Conservation (phyloP, 164 flowering plant species). For the Nelumbo lutea region DNA sequence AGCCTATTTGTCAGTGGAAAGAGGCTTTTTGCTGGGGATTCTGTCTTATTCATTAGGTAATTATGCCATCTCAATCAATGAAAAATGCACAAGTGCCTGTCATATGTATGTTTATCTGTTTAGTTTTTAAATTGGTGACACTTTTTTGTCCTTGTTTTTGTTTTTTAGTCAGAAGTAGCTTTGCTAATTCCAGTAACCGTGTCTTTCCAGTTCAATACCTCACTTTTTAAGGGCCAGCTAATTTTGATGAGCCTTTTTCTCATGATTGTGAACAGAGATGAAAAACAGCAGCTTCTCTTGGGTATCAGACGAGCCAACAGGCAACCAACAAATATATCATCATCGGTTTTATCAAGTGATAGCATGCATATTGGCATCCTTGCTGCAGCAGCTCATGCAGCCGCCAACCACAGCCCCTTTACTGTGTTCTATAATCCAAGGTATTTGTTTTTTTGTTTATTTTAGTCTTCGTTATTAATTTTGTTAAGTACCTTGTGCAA, state of each 20-base stretch:
- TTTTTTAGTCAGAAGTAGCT: no score
- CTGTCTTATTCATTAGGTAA: constrained; percentile 94
- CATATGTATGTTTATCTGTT: neutral
- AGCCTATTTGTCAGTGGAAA: constrained; percentile 95
- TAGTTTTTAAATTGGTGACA: neutral
- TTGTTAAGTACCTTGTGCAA: neutral
- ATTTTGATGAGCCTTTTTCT: constrained; percentile 1
- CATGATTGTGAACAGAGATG: constrained; percentile 54
- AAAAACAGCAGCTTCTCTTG: constrained; percentile 85
- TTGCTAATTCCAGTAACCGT: neutral
- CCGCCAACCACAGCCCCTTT: constrained; percentile 88
- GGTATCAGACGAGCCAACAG: constrained; percentile 90
- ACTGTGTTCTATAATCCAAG: constrained; percentile 91
- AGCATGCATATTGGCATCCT: constrained; percentile 99
- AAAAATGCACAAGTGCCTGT: neutral
- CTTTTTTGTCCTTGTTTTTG: no score
- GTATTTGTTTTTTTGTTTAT: constrained; percentile 23
- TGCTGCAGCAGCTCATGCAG: constrained; percentile 99
- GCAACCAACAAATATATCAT: constrained; percentile 79
- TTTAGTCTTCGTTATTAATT: neutral
- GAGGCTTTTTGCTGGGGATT: constrained; percentile 94
- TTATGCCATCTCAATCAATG: neutral
- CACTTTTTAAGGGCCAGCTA: neutral
- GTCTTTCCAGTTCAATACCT: neutral
- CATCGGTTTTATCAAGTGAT: constrained; percentile 95